These are phyloP conservation scores for Aspergillus felis DNA, from an alignment of 2,329 filamentous ascomycete genomes.

Conservation along the genomic window DNA sequence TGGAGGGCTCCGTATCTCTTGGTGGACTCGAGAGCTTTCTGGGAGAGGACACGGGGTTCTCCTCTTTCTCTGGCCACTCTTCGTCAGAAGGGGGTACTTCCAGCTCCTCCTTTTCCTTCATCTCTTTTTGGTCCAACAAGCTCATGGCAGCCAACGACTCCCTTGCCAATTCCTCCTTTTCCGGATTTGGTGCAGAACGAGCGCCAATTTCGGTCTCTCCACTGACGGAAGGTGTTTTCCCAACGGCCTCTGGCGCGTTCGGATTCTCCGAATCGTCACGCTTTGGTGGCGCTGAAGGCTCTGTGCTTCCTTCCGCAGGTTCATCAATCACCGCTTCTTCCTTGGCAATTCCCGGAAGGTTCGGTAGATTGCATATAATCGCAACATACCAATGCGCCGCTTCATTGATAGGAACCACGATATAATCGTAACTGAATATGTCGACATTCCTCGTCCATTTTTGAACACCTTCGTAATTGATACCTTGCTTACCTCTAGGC, in stretches of 20 bases:
- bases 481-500: conserved; percentile 49
- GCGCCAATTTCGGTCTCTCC: background rate
- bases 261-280: conserved; percentile 24
- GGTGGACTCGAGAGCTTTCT: conserved; percentile 13
- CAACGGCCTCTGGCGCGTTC: conserved; percentile 23
- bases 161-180: conserved; percentile 22
- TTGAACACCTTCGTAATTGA: conserved; percentile 82
- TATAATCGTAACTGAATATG: conserved; percentile 79
- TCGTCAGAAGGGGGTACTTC: conserved; percentile 11
- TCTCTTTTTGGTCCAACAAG: conserved; percentile 18
- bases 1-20: conserved; percentile 8
- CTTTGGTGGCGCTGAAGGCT: conserved; percentile 9
- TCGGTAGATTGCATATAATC: conserved; percentile 84
- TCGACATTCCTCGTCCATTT: conserved; percentile 85
- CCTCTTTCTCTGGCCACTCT: conserved; percentile 31
- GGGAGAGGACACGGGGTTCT: conserved; percentile 17
- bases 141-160: conserved; percentile 28
- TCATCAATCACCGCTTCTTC: conserved; percentile 4
- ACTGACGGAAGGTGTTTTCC: background rate
- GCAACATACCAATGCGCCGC: conserved; percentile 87
- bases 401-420: conserved; percentile 90
- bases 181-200: conserved; percentile 4
- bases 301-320: conserved; percentile 5
- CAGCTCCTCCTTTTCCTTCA: background rate
- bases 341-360: conserved; percentile 43